Percentiles rank a stretch among this genome's conserved stretches.
These are phyloP conservation scores for Pseudogymnoascus sp. DNA, from an alignment of 2,329 filamentous ascomycete genomes.

Conservation along the genomic window DNA sequence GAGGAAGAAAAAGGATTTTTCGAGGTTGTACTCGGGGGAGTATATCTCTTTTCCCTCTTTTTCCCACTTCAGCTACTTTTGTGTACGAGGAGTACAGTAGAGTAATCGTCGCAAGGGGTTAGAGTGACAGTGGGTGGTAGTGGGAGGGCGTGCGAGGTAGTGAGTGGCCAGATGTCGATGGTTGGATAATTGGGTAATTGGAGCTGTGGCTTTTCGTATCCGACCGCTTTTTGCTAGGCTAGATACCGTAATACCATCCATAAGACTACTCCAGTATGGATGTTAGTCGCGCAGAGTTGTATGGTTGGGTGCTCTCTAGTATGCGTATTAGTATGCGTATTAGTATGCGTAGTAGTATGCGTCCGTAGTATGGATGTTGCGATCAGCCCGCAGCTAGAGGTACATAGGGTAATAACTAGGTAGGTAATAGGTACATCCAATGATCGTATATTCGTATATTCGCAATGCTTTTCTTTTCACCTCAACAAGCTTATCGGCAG, in stretches of 20 bases:
- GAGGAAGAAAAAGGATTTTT: not conserved
- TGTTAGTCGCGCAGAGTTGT: not conserved
- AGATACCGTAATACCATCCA: not conserved
- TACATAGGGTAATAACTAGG: not conserved
- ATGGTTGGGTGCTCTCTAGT: not conserved
- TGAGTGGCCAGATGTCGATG: not conserved
- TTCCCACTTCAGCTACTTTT: not conserved
- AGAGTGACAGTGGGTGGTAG: not conserved
- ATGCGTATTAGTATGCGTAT: not conserved
- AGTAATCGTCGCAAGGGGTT: slow-evolving; percentile 7
- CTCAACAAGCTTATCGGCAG: not conserved
- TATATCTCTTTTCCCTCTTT: not conserved
- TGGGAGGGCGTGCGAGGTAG: no score
- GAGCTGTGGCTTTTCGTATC: not conserved
- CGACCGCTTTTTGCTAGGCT: not conserved
- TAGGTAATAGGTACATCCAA: not conserved
- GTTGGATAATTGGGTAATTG: not conserved
- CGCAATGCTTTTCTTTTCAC: not conserved
- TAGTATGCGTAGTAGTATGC: not conserved
- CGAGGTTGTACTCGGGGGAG: not conserved
- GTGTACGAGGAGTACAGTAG: not conserved
- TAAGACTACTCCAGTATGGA: not conserved
- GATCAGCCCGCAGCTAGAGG: not conserved
- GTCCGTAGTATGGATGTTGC: not conserved
- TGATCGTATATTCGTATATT: not conserved